phyloP scores from a whole-genome alignment of 306 rosid species.

The Trifolium dubium region DNA sequence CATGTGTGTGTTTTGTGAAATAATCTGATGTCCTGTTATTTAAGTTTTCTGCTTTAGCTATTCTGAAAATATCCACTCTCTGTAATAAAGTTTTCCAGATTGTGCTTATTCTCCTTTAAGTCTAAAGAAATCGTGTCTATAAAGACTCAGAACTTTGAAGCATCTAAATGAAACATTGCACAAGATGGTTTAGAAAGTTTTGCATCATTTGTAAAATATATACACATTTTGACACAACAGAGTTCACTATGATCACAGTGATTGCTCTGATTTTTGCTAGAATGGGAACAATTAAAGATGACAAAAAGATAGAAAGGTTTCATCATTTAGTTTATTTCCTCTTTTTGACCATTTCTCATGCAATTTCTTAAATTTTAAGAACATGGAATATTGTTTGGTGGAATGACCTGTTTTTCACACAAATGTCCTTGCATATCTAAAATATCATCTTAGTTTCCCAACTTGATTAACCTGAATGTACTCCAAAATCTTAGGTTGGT shows the following conservation, averaged over 20 bases:
- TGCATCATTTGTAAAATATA: constrained; percentile 20
- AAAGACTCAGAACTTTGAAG: not conserved
- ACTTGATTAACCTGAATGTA: constrained; percentile 19
- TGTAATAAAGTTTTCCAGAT: not conserved
- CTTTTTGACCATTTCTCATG: constrained; percentile 1
- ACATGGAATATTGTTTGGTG: not conserved
- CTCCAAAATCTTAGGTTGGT: constrained; percentile 62
- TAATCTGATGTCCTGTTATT: constrained; percentile 1
- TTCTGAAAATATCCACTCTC: constrained; percentile 1
- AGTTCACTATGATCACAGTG: constrained; percentile 12
- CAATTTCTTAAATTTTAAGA: constrained; percentile 12
- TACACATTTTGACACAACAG: not conserved
- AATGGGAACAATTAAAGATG: not conserved
- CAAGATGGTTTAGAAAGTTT: not conserved
- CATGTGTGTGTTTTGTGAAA: constrained; percentile 18
- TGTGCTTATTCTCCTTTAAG: not conserved
- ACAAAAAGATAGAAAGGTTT: constrained; percentile 1
- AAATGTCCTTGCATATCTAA: constrained; percentile 13
- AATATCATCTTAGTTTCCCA: constrained; percentile 1
- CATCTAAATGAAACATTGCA: not conserved
- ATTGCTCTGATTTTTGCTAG: constrained; percentile 22
- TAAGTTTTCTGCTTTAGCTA: constrained; percentile 1
- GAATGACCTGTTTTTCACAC: not conserved
- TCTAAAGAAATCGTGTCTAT: not conserved
- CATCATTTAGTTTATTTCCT: constrained; percentile 23